Evolutionary conservation across 495 filamentous ascomycete genomes (phyloP).

Genomic region (Penicillium bovifimosum): DNA sequence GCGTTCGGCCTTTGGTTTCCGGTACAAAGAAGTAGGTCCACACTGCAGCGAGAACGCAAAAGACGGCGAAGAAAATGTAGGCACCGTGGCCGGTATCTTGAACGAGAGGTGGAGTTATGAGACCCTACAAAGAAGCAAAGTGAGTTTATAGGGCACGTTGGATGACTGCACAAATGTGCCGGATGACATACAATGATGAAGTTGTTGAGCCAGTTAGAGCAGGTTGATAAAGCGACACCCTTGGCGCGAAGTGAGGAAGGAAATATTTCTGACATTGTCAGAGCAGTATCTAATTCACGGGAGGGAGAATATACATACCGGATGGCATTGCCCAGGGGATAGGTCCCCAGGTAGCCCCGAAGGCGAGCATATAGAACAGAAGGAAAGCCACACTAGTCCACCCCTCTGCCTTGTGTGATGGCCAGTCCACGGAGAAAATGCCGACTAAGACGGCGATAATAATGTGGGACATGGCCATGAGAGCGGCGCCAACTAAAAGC

Average conservation of each 20-base stretch:
- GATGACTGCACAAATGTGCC: background rate
- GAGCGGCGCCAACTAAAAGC: slow-evolving; percentile 38
- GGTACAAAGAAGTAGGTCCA: slow-evolving; percentile 53
- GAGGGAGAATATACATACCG: slow-evolving; percentile 8
- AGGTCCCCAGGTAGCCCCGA: slow-evolving; percentile 45
- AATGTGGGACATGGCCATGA: slow-evolving; percentile 47
- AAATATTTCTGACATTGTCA: slow-evolving; percentile 37
- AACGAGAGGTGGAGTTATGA: slow-evolving; percentile 51
- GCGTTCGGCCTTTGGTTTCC: slow-evolving; percentile 52
- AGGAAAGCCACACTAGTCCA: slow-evolving; percentile 47
- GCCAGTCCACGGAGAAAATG: slow-evolving; percentile 40
- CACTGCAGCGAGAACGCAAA: slow-evolving; percentile 48
- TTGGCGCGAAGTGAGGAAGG: slow-evolving; percentile 49
- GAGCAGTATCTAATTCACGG: background rate
- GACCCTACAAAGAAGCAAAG: slow-evolving; percentile 22
- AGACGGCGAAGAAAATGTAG: slow-evolving; percentile 53
- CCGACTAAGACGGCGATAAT: slow-evolving; percentile 48
- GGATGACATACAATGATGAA: slow-evolving; percentile 44
- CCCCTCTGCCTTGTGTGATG: slow-evolving; percentile 37
- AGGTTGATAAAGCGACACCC: slow-evolving; percentile 47
- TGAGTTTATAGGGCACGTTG: background rate
- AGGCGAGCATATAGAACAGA: slow-evolving; percentile 45
- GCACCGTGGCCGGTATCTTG: slow-evolving; percentile 51
- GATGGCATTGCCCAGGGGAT: slow-evolving; percentile 45
- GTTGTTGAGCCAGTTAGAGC: slow-evolving; percentile 53